Base-by-base conservation (phyloP, 2,329 filamentous ascomycete genomes). In the Fusarium sp. region DNA sequence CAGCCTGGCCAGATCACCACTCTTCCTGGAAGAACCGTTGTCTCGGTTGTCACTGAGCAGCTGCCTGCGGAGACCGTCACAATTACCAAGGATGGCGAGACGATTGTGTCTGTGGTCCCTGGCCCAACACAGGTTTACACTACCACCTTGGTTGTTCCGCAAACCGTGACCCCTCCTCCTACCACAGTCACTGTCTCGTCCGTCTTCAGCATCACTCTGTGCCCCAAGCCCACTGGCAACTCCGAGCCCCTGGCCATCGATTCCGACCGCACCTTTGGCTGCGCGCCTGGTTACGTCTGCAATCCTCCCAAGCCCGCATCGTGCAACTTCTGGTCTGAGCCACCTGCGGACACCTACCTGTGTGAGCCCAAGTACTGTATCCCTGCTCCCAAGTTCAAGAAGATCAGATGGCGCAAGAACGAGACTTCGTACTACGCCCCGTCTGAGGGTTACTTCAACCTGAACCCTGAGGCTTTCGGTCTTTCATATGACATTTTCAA, bases 401-500 rank as follows among this genome's bases (percentile, higher is more conserved):
- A 73, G 1, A 79, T 85, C 0, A 76, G 76, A 0, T 91, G 89
- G 89, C 74, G 80, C 0, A 74, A 79, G 1, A 84, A 85, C 64
- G 66, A 83, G 50, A 89, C 87, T 0, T 72, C 81, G 18, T 90
- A 88, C 76, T 91, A 87, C 71, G 87, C 87, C 2, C 84, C 87
- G 1, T 73, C 76, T 5, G 71, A 73, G 14, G 89, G 87, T 5
- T 93, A 93, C 78, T 93, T 91, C 82, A 87, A 93, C 67, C 85
- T 93, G n/a, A 84, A 91, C 64, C 84, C 92, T 0, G 79, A 84
- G 2, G 85, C 85, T 0, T 94, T 93, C 67, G 91, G 91, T 6
- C 83, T 93, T 18, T 88, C 85, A 59, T 91, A 89, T 67, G 88
- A 87, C 47, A 90, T 93, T 20, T 93, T 92, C 69, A 84, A 85